Conservation (phyloP, 73 alveolate genomes). For the Paramecium biaurelia region DNA sequence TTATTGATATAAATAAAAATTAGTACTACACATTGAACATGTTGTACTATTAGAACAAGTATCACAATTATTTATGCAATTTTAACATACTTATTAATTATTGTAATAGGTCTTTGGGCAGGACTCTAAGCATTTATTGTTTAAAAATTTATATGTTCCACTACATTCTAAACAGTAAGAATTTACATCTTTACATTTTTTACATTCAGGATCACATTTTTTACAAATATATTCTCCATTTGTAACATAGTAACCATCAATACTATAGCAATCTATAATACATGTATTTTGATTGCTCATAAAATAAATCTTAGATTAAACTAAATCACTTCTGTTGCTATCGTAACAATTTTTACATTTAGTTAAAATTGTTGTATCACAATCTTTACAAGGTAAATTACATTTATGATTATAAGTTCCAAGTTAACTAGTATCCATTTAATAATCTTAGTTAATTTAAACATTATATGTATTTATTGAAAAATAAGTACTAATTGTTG, state of each 20-base stretch:
- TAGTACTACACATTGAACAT: background rate
- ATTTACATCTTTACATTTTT: background rate
- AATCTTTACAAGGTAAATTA: background rate
- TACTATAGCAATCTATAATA: background rate
- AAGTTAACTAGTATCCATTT: background rate
- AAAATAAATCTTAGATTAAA: background rate
- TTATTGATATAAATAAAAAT: background rate
- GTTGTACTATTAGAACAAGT: background rate
- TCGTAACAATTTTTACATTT: background rate
- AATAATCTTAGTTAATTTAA: background rate
- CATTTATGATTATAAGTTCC: background rate
- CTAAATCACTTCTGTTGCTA: background rate
- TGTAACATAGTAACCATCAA: background rate
- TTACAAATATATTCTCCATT: background rate
- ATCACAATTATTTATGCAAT: slow-evolving; percentile 8
- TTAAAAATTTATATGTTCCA: background rate
- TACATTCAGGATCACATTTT: background rate
- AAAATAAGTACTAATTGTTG: background rate
- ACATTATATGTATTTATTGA: background rate
- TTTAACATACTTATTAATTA: background rate
- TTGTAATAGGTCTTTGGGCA: background rate
- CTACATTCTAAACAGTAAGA: background rate
- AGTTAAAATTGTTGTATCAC: background rate
- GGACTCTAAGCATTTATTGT: background rate
- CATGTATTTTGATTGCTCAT: background rate